Base-by-base conservation (phyloP, 2,329 filamentous ascomycete species). In the Colletotrichum abscissum region DNA sequence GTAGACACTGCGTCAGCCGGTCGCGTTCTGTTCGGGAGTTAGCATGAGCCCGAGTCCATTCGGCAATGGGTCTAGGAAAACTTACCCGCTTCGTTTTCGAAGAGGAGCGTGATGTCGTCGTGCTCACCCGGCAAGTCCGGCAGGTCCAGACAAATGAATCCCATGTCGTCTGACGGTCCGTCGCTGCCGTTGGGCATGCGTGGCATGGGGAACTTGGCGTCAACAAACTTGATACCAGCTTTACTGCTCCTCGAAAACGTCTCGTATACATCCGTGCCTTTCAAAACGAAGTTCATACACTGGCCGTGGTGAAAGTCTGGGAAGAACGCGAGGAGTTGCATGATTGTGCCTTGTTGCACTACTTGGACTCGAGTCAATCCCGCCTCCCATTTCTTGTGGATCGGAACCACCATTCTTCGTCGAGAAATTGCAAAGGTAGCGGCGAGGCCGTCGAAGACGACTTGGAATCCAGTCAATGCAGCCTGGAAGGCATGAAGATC, bases 321-420 rank as follows among this genome's bases (percentile, higher is more conserved):
- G 81, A 98, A 97, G 84, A 97, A 98, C 3, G 92, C 95, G 26
- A 97, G 84, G 35, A 98, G 85, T 81, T 97, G 94, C 26, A 93
- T 83, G 16, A 93, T 89, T 78, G 91, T 93, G 75, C 95, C 93
- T 76, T 93, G 92, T 76, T 91, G 88, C 46, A 98, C 91, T 49
- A 98, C 87, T 80, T 98, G 95, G 8, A 98, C 86, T 46, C 95
- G 91, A 9, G 94, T 94, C 49, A 88, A 89, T n/a, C 88, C 91
- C 2, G 95, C 94, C 79, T 97, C 95, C 94, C 94, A 97, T 82
- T 97, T 97, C 84, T 98, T 97, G 85, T 97, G 94, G 76, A 98
- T 96, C 0, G 94, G 94, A 19, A 97, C 94, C 14, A 98, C 94
- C 92, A 95, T 97, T 76, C 94, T 90, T 62, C 94, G 91, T 35